Conservation (phyloP, 306 rosid genomes). For the Citrullus amarus region DNA sequence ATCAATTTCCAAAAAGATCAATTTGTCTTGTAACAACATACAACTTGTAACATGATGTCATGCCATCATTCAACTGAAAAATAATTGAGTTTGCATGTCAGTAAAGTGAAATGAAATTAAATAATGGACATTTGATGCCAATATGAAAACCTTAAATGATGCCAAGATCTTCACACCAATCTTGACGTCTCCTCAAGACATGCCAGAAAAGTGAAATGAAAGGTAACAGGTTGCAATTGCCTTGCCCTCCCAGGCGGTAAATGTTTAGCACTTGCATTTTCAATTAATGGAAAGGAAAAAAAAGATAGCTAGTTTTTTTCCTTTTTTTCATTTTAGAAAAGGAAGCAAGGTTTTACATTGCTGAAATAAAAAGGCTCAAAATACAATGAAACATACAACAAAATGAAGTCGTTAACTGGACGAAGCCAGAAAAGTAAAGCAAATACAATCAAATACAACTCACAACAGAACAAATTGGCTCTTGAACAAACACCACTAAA, state of each 20-base stretch:
- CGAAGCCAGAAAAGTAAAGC: too few relatives aligned
- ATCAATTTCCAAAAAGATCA: background rate
- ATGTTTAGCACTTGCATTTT: background rate
- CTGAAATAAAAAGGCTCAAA: too few relatives aligned
- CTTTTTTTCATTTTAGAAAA: too few relatives aligned
- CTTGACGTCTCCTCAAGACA: background rate
- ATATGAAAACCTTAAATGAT: too few relatives aligned
- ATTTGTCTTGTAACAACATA: background rate
- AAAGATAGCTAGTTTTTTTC: too few relatives aligned
- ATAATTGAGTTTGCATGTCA: background rate
- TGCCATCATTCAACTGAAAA: background rate
- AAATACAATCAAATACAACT: too few relatives aligned
- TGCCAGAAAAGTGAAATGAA: background rate
- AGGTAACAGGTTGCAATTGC: background rate
- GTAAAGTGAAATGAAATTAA: background rate
- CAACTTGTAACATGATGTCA: background rate
- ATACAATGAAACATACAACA: too few relatives aligned
- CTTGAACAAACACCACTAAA: too few relatives aligned
- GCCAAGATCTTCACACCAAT: background rate
- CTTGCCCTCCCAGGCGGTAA: background rate
- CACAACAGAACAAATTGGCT: too few relatives aligned
- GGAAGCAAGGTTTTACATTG: too few relatives aligned
- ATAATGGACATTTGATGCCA: too few relatives aligned
- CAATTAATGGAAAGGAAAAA: background rate
- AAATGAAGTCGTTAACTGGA: too few relatives aligned